Evolutionary conservation across 1,284 basidiomycete genomes (phyloP).

Genomic region (Puccinia polysora): DNA sequence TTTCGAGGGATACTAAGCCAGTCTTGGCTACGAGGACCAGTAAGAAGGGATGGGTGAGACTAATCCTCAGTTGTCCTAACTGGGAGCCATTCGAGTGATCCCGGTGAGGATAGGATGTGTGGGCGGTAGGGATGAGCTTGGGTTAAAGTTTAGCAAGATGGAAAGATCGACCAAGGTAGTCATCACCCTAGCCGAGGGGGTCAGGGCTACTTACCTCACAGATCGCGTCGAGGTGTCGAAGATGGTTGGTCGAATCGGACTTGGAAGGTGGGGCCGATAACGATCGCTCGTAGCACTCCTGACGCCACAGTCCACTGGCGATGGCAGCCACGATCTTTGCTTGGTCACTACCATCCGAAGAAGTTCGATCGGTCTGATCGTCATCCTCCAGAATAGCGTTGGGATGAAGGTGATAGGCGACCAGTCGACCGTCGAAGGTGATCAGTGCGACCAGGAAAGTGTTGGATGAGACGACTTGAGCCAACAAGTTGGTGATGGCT

Average conservation of each 20-base stretch:
- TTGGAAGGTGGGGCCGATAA: not conserved
- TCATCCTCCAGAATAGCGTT: constrained; percentile 11
- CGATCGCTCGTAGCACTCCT: constrained; percentile 18
- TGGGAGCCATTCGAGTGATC: not conserved
- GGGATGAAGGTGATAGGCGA: constrained; percentile 23
- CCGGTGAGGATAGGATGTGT: not conserved
- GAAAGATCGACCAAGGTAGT: no score
- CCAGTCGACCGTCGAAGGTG: constrained; percentile 22
- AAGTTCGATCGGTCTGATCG: no score
- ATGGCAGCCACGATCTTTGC: constrained; percentile 22
- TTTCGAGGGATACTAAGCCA: not conserved
- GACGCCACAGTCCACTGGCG: constrained; percentile 28
- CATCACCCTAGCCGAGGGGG: no score
- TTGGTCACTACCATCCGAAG: constrained; percentile 28
- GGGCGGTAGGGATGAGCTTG: not conserved
- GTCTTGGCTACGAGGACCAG: constrained; percentile 17
- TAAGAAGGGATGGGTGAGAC: constrained; percentile 15
- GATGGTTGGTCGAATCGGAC: not conserved
- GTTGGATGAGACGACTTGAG: constrained; percentile 8
- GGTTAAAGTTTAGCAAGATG: no score
- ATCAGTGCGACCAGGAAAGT: constrained; percentile 21
- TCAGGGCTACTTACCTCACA: constrained; percentile 12
- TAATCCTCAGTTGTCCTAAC: constrained; percentile 14
- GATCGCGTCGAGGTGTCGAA: constrained; percentile 11
- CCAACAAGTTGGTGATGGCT: constrained; percentile 33